These are phyloP conservation scores for Silene noctiflora DNA, from an alignment of 179 eudicot genomes.

Conservation along the genomic window DNA sequence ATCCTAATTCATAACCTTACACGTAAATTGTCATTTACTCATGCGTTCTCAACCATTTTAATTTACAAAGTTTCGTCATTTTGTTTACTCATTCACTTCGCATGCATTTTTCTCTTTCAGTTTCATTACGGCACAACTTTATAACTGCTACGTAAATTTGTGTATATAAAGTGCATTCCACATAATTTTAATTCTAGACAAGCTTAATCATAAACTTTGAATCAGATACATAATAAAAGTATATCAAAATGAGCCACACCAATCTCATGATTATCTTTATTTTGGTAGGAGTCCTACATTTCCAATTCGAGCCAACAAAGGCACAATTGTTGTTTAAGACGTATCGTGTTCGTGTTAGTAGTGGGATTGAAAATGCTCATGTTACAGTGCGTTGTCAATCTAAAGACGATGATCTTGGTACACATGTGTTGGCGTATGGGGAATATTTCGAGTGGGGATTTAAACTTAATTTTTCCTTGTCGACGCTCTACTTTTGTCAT, in stretches of 20 bases:
- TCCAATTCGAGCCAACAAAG: neutral
- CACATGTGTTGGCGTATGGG: neutral
- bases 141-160: neutral
- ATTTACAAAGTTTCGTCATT: too few relatives aligned
- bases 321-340: neutral
- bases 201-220: neutral
- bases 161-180: neutral
- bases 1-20: too few relatives aligned
- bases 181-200: neutral
- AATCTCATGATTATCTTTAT: neutral
- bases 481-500: constrained; percentile 13
- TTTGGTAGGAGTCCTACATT: neutral
- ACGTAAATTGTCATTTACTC: too few relatives aligned
- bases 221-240: neutral
- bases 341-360: neutral
- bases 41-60: too few relatives aligned
- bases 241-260: neutral
- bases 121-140: neutral
- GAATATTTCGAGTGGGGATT: neutral
- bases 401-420: neutral
- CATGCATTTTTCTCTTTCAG: too few relatives aligned
- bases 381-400: neutral
- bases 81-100: too few relatives aligned
- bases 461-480: neutral
- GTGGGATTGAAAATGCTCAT: neutral